These are phyloP conservation scores for Ceratobasidium theobromae DNA, from an alignment of 1,284 basidiomycete genomes.

Conservation along the genomic window DNA sequence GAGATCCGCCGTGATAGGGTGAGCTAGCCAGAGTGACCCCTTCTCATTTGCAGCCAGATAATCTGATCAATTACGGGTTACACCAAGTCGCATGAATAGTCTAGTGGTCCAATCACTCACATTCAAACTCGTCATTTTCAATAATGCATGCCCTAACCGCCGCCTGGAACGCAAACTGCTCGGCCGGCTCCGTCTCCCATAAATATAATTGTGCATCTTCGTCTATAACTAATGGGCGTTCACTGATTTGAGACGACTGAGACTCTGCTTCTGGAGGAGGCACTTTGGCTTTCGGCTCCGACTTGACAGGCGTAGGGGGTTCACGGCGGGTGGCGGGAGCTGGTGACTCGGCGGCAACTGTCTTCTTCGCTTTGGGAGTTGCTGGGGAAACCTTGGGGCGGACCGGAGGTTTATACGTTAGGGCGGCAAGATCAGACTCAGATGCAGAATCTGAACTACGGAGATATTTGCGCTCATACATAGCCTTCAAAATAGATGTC, in stretches of 20 bases:
- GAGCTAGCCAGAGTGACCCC: constrained; percentile 57
- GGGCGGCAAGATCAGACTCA: constrained; percentile 71
- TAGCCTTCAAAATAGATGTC: constrained; percentile 89
- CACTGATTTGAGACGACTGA: constrained; percentile 29
- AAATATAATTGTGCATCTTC: constrained; percentile 54
- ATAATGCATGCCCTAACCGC: constrained; percentile 68
- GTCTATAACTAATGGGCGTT: constrained; percentile 27
- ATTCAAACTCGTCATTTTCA: constrained; percentile 53
- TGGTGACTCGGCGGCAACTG: constrained; percentile 4
- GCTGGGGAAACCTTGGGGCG: not conserved
- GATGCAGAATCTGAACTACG: constrained; percentile 66
- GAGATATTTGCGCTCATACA: constrained; percentile 89
- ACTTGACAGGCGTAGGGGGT: not conserved
- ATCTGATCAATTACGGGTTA: constrained; percentile 37
- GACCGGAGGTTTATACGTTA: constrained; percentile 58
- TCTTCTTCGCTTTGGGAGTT: constrained; percentile 20
- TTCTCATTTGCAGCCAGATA: constrained; percentile 63
- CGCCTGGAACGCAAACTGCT: constrained; percentile 75
- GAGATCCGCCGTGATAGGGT: constrained; percentile 68
- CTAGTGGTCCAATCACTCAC: constrained; percentile 39
- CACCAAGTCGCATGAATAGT: not conserved
- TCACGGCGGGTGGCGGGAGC: constrained; percentile 16
- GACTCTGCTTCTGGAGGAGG: constrained; percentile 31
- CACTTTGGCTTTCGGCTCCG: constrained; percentile 10
- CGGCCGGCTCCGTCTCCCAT: constrained; percentile 61